Percentiles rank a stretch among this genome's conserved stretches.
Conservation (phyloP, 371 early-diverging fungal species). For the Apophysomyces variabilis region DNA sequence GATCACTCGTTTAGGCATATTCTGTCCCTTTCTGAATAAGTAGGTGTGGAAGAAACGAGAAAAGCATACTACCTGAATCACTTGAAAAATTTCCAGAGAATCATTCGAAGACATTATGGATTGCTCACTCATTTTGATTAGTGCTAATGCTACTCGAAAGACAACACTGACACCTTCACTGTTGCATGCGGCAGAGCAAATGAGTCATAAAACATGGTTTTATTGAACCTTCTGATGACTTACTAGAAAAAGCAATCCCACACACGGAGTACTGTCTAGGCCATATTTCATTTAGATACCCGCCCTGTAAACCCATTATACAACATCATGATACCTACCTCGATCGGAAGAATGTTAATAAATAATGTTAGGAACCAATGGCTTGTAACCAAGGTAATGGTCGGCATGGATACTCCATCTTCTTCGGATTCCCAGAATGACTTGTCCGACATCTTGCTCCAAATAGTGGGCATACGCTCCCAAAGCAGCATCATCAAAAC, state of each 20-base stretch:
- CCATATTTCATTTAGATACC: not conserved
- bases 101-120: slow-evolving; percentile 59
- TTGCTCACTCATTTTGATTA: slow-evolving; percentile 68
- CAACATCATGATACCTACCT: slow-evolving; percentile 38
- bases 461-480: slow-evolving; percentile 56
- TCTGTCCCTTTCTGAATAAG: slow-evolving; percentile 30
- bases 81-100: slow-evolving; percentile 64
- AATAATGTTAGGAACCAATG: slow-evolving; percentile 88
- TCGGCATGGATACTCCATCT: slow-evolving; percentile 59
- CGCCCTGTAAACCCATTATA: not conserved
- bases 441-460: slow-evolving; percentile 48
- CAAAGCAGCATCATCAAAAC: slow-evolving; percentile 68
- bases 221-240: slow-evolving; percentile 26
- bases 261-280: slow-evolving; percentile 67
- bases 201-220: not conserved
- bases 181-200: not conserved
- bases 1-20: slow-evolving; percentile 66
- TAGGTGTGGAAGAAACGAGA: not conserved
- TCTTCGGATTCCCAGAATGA: slow-evolving; percentile 53
- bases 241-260: slow-evolving; percentile 84
- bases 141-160: slow-evolving; percentile 72
- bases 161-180: slow-evolving; percentile 77
- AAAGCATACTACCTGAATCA: slow-evolving; percentile 45
- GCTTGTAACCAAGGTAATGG: slow-evolving; percentile 76
- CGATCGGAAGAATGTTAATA: slow-evolving; percentile 79